Base-by-base conservation (phyloP, 1,139 yeast species). In the Pichia sp. region DNA sequence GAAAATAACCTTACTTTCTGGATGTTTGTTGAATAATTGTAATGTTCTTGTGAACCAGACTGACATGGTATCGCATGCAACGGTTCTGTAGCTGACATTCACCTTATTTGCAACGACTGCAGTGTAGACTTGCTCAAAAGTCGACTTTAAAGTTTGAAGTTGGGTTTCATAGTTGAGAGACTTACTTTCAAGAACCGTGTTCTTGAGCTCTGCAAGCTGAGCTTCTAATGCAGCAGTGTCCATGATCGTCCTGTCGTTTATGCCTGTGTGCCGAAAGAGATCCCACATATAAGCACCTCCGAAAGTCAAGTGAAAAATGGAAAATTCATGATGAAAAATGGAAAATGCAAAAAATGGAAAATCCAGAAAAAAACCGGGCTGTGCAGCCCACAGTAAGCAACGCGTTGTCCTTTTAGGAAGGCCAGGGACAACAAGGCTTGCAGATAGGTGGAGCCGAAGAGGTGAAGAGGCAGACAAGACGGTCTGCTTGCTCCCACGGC, bases 11-110 rank as follows among this genome's bases (percentile, higher is more conserved):
- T 24, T 42, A 54, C 50, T 40, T 39, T 32, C 31, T 9, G 34
- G n/a, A 34, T 42, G 14, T 35, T 49, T 40, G 1, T 32, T 28
- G 3, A 46, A 11, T 10, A 54, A 17, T 24, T 53, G 52, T 10
- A 45, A 32, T 4, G 77, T 67, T 53, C 94, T 69, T 20, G 79
- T 71, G 4, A 83, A 58, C 82, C 91, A 85, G 2, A 87, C 71
- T 1, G 87, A 70, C 34, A 85, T 59, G 0, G 85, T 70, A 57
- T 86, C 95, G 37, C 81, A 76, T 18, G 80, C 70, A 1, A 71
- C 35, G 0, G 78, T 67, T 46, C 81, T 67, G 45, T 60, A 65
- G 11, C 54, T 52, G 8, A 65, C 67, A 2, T 61, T 47, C 1
- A 69, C 73, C 4, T 61, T 59, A 1, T 67, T 58, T 11, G 48